phyloP scores from a whole-genome alignment of 805 yeast species.

The Cyberlindnera americana region DNA sequence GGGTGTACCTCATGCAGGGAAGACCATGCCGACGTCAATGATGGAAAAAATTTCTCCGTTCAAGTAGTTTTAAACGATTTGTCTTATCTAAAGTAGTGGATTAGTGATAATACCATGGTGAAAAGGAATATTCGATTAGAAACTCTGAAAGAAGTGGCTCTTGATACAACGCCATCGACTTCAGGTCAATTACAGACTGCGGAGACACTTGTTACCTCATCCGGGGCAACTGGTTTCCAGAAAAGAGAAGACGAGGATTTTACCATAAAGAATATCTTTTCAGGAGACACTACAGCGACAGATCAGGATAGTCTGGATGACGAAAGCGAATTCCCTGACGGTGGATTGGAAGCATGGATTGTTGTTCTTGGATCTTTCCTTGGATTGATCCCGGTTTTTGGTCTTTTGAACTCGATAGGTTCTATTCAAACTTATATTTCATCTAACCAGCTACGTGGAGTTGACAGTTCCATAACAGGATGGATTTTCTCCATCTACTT shows the following conservation, averaged over 20 bases:
- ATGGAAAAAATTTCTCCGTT: too few relatives aligned
- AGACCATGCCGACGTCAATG: too few relatives aligned
- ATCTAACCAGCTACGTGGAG: constrained; percentile 47
- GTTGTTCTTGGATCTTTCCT: constrained; percentile 60
- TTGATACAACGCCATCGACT: neutral
- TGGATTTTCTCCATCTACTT: constrained; percentile 67
- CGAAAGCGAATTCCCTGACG: constrained; percentile 42
- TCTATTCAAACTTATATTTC: constrained; percentile 62
- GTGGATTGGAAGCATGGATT: constrained; percentile 53
- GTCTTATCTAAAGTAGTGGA: too few relatives aligned
- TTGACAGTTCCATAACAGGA: constrained; percentile 45
- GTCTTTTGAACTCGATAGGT: constrained; percentile 59
- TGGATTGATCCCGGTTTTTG: constrained; percentile 57
- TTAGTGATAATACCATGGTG: too few relatives aligned
- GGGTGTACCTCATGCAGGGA: too few relatives aligned
- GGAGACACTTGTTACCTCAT: neutral
- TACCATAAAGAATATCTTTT: constrained; percentile 10
- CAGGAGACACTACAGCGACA: constrained; percentile 5
- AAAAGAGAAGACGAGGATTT: constrained; percentile 3
- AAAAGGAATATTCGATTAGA: neutral
- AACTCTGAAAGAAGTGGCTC: neutral
- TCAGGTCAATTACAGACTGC: neutral
- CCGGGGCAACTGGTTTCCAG: constrained; percentile 11
- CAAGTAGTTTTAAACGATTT: too few relatives aligned
- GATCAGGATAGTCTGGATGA: constrained; percentile 15